Evolutionary conservation across 768 basidiomycete genomes (phyloP).

Genomic region (Mycena maculata): DNA sequence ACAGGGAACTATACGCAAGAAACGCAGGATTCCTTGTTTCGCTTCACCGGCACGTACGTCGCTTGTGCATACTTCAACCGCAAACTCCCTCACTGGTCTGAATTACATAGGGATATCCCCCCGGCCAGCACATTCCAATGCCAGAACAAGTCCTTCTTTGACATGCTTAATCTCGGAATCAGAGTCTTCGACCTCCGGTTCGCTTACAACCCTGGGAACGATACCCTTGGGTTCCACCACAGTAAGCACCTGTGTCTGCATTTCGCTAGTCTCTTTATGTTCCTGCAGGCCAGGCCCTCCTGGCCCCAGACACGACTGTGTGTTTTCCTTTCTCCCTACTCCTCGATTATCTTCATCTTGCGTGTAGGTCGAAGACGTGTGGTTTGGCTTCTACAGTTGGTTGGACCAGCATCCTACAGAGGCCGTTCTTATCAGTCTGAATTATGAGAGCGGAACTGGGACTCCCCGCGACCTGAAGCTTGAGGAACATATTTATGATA

Average conservation of each 20-base stretch:
- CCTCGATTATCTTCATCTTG: too few relatives aligned
- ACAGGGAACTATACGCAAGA: constrained; percentile 41
- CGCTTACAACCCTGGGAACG: constrained; percentile 32
- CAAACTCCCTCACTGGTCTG: neutral
- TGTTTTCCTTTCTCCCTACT: too few relatives aligned
- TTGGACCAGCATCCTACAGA: constrained; percentile 64
- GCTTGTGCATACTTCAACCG: neutral
- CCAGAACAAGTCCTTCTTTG: constrained; percentile 31
- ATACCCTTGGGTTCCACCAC: constrained; percentile 31
- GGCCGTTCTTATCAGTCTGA: constrained; percentile 61
- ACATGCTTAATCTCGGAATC: constrained; percentile 32
- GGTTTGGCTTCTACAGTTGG: constrained; percentile 64
- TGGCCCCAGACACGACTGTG: constrained; percentile 58
- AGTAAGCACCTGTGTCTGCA: constrained; percentile 2
- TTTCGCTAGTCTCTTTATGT: neutral
- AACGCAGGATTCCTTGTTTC: constrained; percentile 36
- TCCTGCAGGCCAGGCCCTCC: constrained; percentile 52
- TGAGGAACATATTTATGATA: constrained; percentile 54
- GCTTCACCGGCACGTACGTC: constrained; percentile 38
- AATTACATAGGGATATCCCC: constrained; percentile 12
- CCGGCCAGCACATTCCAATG: constrained; percentile 27
- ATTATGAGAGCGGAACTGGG: constrained; percentile 59
- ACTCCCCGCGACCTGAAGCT: constrained; percentile 56
- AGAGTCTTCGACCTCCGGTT: constrained; percentile 33
- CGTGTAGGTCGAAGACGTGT: constrained; percentile 52